Evolutionary conservation across 2,329 filamentous ascomycete genomes (phyloP).

Genomic region (Juglanconis sp.): DNA sequence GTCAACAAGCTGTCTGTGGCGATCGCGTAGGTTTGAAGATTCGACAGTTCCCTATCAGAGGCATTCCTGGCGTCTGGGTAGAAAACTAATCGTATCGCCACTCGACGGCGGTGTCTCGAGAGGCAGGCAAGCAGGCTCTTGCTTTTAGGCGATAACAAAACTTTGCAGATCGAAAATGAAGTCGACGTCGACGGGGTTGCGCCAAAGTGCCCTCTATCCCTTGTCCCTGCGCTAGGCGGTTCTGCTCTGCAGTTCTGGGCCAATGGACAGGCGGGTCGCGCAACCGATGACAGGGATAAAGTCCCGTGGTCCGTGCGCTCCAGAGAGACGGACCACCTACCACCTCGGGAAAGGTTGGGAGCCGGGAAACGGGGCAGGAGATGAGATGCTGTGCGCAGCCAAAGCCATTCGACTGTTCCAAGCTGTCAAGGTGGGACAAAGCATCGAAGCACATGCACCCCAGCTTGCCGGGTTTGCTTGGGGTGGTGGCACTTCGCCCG

Average conservation of each 20-base stretch:
- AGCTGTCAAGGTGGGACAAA: too few relatives aligned
- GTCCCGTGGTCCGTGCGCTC: background rate
- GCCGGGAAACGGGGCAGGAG: background rate
- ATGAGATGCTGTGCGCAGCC: background rate
- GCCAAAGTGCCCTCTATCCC: background rate
- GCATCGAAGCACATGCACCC: too few relatives aligned
- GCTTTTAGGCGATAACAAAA: background rate
- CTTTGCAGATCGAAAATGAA: background rate
- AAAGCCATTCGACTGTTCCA: background rate
- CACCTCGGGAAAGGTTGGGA: too few relatives aligned
- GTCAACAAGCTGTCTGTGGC: background rate
- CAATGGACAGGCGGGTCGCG: background rate
- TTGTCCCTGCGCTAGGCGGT: slow-evolving; percentile 6
- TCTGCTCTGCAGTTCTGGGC: background rate
- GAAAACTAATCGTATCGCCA: too few relatives aligned
- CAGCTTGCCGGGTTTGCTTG: background rate
- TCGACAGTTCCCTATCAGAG: too few relatives aligned
- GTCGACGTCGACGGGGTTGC: background rate
- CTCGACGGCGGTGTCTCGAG: too few relatives aligned
- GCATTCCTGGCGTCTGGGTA: too few relatives aligned
- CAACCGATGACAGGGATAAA: background rate
- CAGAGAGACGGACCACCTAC: background rate
- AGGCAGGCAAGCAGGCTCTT: background rate
- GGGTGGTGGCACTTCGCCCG: background rate
- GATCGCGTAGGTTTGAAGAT: background rate